phyloP scores from a whole-genome alignment of 2,329 filamentous ascomycete species.

The Colletotrichum tropicale region DNA sequence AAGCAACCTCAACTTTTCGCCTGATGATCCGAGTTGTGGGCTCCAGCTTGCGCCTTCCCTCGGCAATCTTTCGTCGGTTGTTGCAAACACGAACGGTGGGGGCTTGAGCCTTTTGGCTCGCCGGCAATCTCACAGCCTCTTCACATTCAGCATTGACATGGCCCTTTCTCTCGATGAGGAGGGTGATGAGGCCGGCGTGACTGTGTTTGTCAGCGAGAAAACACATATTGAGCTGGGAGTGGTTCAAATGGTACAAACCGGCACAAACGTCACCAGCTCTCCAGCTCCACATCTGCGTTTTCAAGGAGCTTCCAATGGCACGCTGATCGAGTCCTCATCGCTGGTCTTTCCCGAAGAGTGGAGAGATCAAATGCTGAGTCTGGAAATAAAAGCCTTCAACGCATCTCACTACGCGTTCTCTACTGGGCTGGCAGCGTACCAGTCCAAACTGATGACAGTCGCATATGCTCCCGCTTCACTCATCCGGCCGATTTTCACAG shows the following conservation, averaged over 20 bases:
- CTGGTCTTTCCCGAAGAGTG: rapidly evolving
- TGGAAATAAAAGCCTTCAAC: neutral
- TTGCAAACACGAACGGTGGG: rapidly evolving
- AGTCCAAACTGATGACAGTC: neutral
- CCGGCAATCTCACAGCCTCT: neutral
- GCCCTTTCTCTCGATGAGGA: rapidly evolving
- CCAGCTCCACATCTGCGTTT: rapidly evolving
- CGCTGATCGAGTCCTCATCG: rapidly evolving
- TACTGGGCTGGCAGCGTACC: neutral
- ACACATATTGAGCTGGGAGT: neutral
- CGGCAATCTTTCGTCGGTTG: neutral
- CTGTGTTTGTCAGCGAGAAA: neutral
- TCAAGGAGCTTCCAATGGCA: neutral
- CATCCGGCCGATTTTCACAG: no score
- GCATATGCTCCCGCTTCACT: no score
- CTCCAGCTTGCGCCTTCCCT: neutral
- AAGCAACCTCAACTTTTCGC: neutral
- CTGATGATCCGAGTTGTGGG: neutral
- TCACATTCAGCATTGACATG: neutral
- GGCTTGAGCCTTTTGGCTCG: neutral
- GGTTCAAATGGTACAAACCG: neutral
- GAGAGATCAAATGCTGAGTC: rapidly evolving
- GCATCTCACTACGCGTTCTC: neutral
- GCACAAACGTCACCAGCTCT: rapidly evolving
- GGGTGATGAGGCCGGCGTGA: neutral